Conservation (phyloP, 2,329 filamentous ascomycete species). For the Pezicula carpinea region DNA sequence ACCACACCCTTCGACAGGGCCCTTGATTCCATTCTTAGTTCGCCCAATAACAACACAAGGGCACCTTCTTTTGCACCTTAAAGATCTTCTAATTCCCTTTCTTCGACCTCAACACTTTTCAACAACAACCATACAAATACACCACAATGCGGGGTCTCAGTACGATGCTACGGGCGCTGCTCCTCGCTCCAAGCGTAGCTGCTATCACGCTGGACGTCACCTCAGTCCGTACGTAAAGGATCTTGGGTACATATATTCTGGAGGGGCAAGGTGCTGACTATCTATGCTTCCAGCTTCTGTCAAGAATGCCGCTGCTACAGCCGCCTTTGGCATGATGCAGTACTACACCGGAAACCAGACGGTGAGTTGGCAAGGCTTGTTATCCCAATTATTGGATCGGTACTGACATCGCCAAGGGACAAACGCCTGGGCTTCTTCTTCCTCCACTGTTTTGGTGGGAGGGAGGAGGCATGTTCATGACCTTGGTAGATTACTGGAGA, state of each 20-base stretch:
- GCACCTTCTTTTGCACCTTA: slow-evolving; percentile 2
- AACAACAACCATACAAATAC: neutral
- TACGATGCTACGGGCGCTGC: neutral
- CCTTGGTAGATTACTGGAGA: slow-evolving; percentile 78
- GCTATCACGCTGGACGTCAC: neutral
- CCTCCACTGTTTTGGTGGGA: slow-evolving; percentile 53
- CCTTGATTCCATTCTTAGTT: slow-evolving; percentile 8
- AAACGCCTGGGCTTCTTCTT: slow-evolving; percentile 45
- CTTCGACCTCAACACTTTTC: neutral
- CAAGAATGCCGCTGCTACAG: slow-evolving; percentile 28
- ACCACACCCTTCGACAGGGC: slow-evolving; percentile 24
- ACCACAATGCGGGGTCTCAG: neutral
- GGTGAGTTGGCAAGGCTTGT: slow-evolving; percentile 18
- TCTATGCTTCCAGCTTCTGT: slow-evolving; percentile 24
- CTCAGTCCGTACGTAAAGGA: neutral
- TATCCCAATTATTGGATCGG: no score
- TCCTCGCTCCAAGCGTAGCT: neutral
- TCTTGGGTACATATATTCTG: neutral
- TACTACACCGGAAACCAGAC: slow-evolving; percentile 49
- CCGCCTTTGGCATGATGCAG: slow-evolving; percentile 43
- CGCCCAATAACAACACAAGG: neutral
- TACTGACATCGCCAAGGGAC: slow-evolving; percentile 27
- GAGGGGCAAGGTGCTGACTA: neutral
- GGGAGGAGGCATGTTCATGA: slow-evolving; percentile 70
- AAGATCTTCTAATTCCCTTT: neutral